Conservation (phyloP, 2,329 filamentous ascomycete genomes). For the Hymenoscyphus salicellus region DNA sequence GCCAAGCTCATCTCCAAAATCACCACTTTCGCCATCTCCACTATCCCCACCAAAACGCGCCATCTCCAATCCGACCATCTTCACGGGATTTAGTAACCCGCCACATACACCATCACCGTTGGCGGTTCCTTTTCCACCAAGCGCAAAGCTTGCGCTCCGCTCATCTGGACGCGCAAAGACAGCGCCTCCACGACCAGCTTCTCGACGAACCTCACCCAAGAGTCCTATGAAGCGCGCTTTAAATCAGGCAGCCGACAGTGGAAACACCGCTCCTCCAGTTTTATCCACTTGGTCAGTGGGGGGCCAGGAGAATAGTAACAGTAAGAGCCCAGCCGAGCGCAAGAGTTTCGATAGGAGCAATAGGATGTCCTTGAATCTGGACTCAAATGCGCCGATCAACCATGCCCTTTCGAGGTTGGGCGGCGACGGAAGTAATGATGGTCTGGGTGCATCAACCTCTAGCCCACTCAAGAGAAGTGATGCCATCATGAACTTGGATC, state of each 20-base stretch:
- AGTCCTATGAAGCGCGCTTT: slow-evolving; percentile 79
- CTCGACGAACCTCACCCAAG: slow-evolving; percentile 71
- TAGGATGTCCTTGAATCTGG: slow-evolving; percentile 47
- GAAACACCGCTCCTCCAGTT: slow-evolving; percentile 59
- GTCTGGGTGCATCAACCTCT: slow-evolving; percentile 54
- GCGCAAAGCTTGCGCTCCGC: slow-evolving; percentile 63
- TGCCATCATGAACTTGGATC: slow-evolving; percentile 82
- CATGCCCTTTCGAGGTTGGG: slow-evolving; percentile 48
- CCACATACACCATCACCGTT: slow-evolving; percentile 50
- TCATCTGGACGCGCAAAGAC: slow-evolving; percentile 60
- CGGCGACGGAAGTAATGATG: slow-evolving; percentile 41
- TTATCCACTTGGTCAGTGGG: slow-evolving; percentile 20
- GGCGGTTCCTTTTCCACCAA: slow-evolving; percentile 64
- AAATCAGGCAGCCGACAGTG: slow-evolving; percentile 62
- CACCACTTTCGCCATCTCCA: slow-evolving; percentile 57
- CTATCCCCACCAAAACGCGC: slow-evolving; percentile 46
- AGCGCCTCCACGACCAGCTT: slow-evolving; percentile 52
- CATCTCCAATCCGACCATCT: slow-evolving; percentile 50
- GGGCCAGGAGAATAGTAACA: slow-evolving; percentile 44
- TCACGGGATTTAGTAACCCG: slow-evolving; percentile 28
- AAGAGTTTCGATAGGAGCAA: slow-evolving; percentile 49
- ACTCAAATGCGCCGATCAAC: slow-evolving; percentile 51
- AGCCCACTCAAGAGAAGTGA: slow-evolving; percentile 93
- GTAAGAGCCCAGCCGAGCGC: slow-evolving; percentile 42
- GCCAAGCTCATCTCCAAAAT: slow-evolving; percentile 47